Evolutionary conservation across 192 early-diverging fungal species (phyloP).

Genomic region (Rhizophagus sp.): DNA sequence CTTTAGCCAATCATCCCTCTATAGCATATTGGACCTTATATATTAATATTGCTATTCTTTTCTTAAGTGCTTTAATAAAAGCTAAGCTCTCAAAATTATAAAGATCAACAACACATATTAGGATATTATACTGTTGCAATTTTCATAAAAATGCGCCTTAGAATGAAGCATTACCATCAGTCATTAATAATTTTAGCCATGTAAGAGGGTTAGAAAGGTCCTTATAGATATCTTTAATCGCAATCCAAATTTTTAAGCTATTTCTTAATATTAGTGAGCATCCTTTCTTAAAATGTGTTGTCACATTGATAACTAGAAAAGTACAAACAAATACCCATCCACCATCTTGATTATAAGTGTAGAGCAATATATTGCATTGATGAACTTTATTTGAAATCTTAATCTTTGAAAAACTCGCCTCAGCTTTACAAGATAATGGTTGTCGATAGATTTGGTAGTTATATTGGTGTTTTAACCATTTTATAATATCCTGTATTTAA

Average conservation of each 20-base stretch:
- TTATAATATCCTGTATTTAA: no score
- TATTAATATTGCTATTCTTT: no score
- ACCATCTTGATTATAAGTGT: constrained; percentile 3
- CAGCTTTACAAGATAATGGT: no score
- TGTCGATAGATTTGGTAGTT: no score
- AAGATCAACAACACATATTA: constrained; percentile 17
- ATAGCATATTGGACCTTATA: neutral
- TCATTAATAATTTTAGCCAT: constrained; percentile 15
- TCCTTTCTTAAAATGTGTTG: neutral
- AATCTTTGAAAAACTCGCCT: no score
- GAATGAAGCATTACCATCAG: constrained; percentile 5
- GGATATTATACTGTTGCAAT: constrained; percentile 10
- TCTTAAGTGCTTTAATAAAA: constrained; percentile 7
- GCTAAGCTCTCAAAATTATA: constrained; percentile 20
- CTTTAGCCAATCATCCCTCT: neutral
- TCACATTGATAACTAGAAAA: neutral
- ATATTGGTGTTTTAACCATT: no score
- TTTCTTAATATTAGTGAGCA: neutral
- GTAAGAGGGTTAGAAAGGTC: constrained; percentile 14
- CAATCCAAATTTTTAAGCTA: constrained; percentile 17
- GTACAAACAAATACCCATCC: neutral
- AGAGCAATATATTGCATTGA: neutral
- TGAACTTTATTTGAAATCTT: no score
- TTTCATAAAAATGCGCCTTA: neutral
- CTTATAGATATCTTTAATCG: constrained; percentile 19